Conservation (phyloP, 148 eudicot species). For the Rhododendron molle region DNA sequence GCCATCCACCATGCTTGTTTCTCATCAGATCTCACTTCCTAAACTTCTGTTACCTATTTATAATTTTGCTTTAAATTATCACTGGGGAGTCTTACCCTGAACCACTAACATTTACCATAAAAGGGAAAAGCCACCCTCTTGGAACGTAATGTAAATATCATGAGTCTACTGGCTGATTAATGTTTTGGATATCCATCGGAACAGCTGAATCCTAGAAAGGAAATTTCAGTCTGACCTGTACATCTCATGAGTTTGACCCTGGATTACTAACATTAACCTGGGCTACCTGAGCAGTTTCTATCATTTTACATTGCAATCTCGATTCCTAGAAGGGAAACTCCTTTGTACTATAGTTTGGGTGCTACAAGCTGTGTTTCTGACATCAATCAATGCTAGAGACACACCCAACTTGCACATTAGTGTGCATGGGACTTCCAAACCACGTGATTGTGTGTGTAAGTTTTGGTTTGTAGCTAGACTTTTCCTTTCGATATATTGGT, state of each 20-base stretch:
- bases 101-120: neutral
- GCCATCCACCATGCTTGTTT: neutral
- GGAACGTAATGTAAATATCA: neutral
- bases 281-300: neutral
- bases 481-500: neutral
- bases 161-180: neutral
- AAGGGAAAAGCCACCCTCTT: neutral
- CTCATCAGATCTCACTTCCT: neutral
- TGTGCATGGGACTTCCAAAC: neutral
- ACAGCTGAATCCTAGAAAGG: neutral
- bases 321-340: neutral
- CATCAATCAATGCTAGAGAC: neutral
- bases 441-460: neutral
- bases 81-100: neutral
- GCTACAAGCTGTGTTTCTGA: neutral
- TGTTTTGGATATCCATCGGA: neutral
- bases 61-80: neutral
- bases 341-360: neutral
- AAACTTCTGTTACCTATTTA: neutral
- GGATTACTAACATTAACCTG: neutral
- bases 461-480: neutral
- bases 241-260: neutral
- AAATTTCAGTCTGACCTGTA: neutral
- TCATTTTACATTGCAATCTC: neutral
- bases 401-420: neutral